Evolutionary conservation across 176 grass and related monocot species (phyloP), one percentile per base, ranked within the genome.

Genomic region (Triticum turgidum): DNA sequence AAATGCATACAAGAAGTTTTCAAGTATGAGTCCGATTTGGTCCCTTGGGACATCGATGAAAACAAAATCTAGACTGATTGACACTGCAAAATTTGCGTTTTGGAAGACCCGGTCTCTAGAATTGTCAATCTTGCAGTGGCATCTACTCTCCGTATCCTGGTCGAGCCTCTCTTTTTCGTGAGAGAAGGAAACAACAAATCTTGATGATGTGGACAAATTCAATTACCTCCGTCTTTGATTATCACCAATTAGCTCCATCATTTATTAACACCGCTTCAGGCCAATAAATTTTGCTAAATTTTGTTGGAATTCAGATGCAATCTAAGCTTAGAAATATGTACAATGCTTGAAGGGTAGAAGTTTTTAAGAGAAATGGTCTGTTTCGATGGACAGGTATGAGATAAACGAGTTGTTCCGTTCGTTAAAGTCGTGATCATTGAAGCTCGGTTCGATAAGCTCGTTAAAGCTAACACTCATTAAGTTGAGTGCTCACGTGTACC

Each of bases 11-110:
- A 82, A 18, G 20, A 90, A 5, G 79, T 90, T 5, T 82, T 90
- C 83, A 78, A 86, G 45, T 89, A 38, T 8, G 88, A 90, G 34
- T 90, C 88, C 1, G 83, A 90, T 45, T 9, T 90, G 10, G 73
- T 78, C 20, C 83, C 51, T 0, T 82, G 63, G 27, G 14, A 82
- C 25, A 61, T 77, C 2, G 83, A 74, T 6, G n/a, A 24, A 66
- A 52, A 1, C 15, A 76, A 76, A 10, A 30, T 54, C 25, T 76
- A 76, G 73, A 76, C 30, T 33, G 73, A 77, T 30, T 30, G 14
- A 5, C 73, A 77, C 47, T 34, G 73, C 45, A 49, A 74, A 15
- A 12, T 45, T 14, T 74, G 71, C 41, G 3, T 44, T 27, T 74
- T 13, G 41, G n/a, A 74, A 25, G 69, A n/a, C 11, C n/a, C 9